Evolutionary conservation across 2,329 filamentous ascomycete species (phyloP).

Genomic region (Fusarium decemcellulare): DNA sequence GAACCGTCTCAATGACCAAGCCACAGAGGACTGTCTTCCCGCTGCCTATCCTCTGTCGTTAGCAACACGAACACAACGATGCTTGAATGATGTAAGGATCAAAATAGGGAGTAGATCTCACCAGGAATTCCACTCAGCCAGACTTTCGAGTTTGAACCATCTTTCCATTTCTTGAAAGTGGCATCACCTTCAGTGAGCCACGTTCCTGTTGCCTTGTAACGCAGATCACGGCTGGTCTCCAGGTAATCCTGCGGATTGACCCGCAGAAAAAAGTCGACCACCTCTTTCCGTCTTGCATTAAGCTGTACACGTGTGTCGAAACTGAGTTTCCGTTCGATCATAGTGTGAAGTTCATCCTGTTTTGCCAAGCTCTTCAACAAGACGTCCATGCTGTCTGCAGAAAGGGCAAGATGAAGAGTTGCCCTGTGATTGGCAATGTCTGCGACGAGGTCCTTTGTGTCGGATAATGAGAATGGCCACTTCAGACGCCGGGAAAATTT

Average conservation of each 20-base stretch:
- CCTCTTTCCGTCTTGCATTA: background rate
- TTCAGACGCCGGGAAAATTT: background rate
- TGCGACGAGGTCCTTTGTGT: background rate
- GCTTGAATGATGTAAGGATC: fast-evolving
- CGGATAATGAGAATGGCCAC: constrained; percentile 3
- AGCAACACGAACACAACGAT: too few species aligned
- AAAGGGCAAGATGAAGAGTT: background rate
- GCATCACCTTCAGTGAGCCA: background rate
- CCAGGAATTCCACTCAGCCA: background rate
- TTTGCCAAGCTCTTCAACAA: background rate
- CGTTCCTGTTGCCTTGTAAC: background rate
- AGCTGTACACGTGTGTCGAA: constrained; percentile 6
- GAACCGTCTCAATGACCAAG: constrained; percentile 7
- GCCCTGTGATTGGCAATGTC: background rate
- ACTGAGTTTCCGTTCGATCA: constrained; percentile 1
- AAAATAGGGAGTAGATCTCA: background rate
- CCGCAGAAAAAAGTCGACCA: background rate
- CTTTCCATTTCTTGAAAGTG: background rate
- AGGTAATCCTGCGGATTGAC: background rate
- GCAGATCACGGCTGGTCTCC: background rate
- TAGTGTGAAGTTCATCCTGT: background rate
- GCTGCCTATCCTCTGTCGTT: background rate
- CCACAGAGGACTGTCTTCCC: constrained; percentile 2
- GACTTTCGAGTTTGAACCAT: background rate
- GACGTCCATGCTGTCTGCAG: constrained; percentile 3